A percentile compares a stretch with the other conserved stretches of the same genome.
These are phyloP conservation scores for Besnoitia besnoiti DNA, from an alignment of 169 alveolate genomes.

Conservation along the genomic window DNA sequence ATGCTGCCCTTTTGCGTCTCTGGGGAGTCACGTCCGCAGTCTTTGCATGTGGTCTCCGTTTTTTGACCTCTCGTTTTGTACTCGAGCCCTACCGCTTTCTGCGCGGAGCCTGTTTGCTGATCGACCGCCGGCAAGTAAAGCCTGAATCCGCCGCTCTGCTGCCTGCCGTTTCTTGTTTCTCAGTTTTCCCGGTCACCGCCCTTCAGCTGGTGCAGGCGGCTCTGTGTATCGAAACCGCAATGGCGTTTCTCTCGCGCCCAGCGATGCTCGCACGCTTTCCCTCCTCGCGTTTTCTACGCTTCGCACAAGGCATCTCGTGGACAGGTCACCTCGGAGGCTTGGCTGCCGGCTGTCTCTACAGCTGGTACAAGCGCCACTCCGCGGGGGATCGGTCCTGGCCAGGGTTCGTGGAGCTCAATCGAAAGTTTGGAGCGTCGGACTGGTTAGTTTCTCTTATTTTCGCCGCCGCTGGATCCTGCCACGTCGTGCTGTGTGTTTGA, in stretches of 20 bases:
- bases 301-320: slow-evolving; percentile 45
- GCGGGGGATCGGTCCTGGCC: slow-evolving; percentile 39
- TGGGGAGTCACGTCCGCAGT: background rate
- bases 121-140: background rate
- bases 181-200: slow-evolving; percentile 38
- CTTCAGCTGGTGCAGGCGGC: slow-evolving; percentile 19
- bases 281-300: background rate
- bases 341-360: slow-evolving; percentile 57
- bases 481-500: too few species aligned
- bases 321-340: slow-evolving; percentile 54
- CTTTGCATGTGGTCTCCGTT: too few species aligned
- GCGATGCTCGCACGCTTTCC: background rate
- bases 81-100: too few species aligned
- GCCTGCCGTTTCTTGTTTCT: background rate
- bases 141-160: background rate
- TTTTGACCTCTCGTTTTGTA: too few species aligned
- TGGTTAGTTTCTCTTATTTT: slow-evolving; percentile 23
- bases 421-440: slow-evolving; percentile 21
- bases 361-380: slow-evolving; percentile 20
- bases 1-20: background rate
- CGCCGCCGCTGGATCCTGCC: too few species aligned
- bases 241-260: slow-evolving; percentile 28
- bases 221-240: background rate
- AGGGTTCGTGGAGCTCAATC: background rate
- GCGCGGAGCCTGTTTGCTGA: too few species aligned